Base-by-base conservation (phyloP, 768 basidiomycete species). In the Boletus coccyginus region DNA sequence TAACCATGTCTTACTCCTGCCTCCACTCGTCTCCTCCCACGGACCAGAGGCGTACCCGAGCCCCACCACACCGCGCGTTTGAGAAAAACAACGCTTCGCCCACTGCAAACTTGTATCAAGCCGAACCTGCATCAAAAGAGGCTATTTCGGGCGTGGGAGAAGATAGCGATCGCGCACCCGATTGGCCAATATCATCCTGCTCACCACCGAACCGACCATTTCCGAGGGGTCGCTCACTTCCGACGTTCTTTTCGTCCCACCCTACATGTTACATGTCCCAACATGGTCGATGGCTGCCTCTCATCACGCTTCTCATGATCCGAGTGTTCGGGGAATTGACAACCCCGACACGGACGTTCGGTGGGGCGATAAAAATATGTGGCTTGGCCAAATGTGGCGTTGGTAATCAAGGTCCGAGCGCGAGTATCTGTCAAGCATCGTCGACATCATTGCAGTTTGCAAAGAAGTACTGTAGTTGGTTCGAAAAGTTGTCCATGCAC, bases 91-190 rank as follows among this genome's bases (percentile, higher is more conserved):
- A 14, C 29, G 27, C 27, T 27, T 27, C 27, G 27, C 27, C 6
- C 35, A 38, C 21, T 19, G 19, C 19, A n/a, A 33, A 17, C 12
- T 10, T 10, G 39, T 40, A 40, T 40, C 12, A 13, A 32, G n/a
- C 16, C n/a, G 21, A 7, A 2, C n/a, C 31, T 27, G 21, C 21
- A 55, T 45, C 36, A 17, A 52, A 38, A 11, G 3, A 11, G 7
- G 7, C n/a, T 29, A 42, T 46, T 40, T 32, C n/a, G 8, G 42
- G 46, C 35, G 14, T 39, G 9, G 4, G 8, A 9, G 27, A 39
- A 36, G 52, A 62, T 61, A 61, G 40, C 46, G 39, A 36, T 52
- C 21, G 17, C 29, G 29, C 24, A 33, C 11, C 32, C 35, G 41
- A 56, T 60, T 60, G 53, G 58, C 13, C 36, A n/a, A 31, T 27